A percentile compares a stretch with the other conserved stretches of the same genome.
Evolutionary conservation across 371 early-diverging fungal species (phyloP).

Genomic region (Haplosporangium sp.): DNA sequence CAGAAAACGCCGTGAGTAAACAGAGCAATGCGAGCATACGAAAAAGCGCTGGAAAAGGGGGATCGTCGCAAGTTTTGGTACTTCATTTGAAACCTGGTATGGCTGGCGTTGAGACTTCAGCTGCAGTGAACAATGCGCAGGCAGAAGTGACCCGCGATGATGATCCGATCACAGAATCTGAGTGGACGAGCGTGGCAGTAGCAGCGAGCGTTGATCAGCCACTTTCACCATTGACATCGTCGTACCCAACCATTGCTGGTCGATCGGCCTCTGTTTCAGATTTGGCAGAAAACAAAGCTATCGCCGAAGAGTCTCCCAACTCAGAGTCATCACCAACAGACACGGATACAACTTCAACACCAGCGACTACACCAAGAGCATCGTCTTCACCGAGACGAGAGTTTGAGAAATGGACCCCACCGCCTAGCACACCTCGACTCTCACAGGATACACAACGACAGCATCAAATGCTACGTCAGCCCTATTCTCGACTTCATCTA

Average conservation of each 20-base stretch:
- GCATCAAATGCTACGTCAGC: slow-evolving; percentile 13
- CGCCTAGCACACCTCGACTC: slow-evolving; percentile 18
- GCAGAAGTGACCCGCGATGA: neutral
- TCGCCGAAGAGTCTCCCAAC: too few relatives aligned
- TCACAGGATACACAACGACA: slow-evolving; percentile 6
- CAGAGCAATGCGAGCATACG: slow-evolving; percentile 13
- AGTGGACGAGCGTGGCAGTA: slow-evolving; percentile 31
- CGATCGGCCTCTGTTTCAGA: neutral
- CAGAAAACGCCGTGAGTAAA: slow-evolving; percentile 6
- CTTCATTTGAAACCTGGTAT: slow-evolving; percentile 25
- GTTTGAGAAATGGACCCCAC: slow-evolving; percentile 43
- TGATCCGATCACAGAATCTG: slow-evolving; percentile 6
- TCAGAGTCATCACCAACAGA: neutral
- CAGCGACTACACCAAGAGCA: neutral
- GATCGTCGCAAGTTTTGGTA: slow-evolving; percentile 8
- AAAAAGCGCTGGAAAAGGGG: slow-evolving; percentile 21
- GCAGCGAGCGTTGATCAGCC: slow-evolving; percentile 33
- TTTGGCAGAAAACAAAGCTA: neutral
- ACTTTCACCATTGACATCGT: slow-evolving; percentile 33
- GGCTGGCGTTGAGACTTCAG: neutral
- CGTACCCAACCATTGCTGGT: slow-evolving; percentile 7
- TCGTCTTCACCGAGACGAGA: slow-evolving; percentile 12
- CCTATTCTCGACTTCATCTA: slow-evolving; percentile 26
- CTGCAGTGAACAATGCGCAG: neutral
- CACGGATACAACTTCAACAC: neutral